Percentiles rank a stretch among this genome's conserved stretches.
These are phyloP conservation scores for Calonectria naviculata DNA, from an alignment of 2,329 filamentous ascomycete species.

Conservation along the genomic window DNA sequence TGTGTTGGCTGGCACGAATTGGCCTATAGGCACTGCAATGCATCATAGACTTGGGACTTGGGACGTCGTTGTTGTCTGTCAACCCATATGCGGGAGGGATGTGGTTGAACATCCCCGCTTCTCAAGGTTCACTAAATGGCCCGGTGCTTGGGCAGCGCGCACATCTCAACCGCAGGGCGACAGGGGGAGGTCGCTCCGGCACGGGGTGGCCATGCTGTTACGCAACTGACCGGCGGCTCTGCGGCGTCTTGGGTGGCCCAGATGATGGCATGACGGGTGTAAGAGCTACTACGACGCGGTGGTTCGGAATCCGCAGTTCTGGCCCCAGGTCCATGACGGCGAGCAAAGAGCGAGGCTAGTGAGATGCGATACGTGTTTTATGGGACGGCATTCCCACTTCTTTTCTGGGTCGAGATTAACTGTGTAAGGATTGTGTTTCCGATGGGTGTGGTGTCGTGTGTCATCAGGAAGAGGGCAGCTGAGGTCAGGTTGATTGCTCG, in stretches of 20 bases:
- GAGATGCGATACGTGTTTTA: neutral
- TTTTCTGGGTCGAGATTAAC: slow-evolving; percentile 4
- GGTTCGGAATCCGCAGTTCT: slow-evolving; percentile 10
- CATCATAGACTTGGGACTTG: neutral
- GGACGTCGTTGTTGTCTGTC: neutral
- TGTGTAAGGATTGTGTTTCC: slow-evolving; percentile 7
- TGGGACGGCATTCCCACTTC: slow-evolving; percentile 11
- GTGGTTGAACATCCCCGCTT: neutral
- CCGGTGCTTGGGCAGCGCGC: neutral
- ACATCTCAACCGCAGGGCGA: neutral
- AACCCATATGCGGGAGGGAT: neutral
- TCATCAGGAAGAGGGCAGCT: neutral
- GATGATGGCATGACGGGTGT: slow-evolving; percentile 4
- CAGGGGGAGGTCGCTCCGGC: neutral
- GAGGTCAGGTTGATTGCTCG: neutral
- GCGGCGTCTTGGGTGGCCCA: neutral
- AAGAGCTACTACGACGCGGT: neutral
- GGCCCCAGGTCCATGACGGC: slow-evolving; percentile 1
- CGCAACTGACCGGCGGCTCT: slow-evolving; percentile 2
- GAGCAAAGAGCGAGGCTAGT: slow-evolving; percentile 19
- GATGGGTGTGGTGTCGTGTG: slow-evolving; percentile 3
- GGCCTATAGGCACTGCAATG: neutral
- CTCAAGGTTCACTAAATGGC: neutral
- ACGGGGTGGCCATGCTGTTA: neutral
- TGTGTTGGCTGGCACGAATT: neutral